Base-by-base conservation (phyloP, 2,329 filamentous ascomycete species). In the Colletotrichum brevisporum region DNA sequence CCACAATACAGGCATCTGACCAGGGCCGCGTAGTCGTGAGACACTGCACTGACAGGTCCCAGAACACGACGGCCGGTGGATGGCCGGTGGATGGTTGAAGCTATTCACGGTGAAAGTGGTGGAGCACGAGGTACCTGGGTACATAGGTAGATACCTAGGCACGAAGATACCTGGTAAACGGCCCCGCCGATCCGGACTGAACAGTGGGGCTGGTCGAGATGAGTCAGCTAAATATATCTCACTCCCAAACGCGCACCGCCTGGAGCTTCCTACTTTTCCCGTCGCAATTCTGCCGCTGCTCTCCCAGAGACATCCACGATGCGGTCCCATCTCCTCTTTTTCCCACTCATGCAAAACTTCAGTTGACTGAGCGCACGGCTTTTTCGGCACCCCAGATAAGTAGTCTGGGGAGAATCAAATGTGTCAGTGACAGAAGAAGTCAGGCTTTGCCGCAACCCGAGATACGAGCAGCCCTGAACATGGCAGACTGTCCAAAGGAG, bases 351-450 rank as follows among this genome's bases (percentile, higher is more conserved):
- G 50, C 10, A 43, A 45, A 18, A 47, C 54, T 68, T 55, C 48
- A 26, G 54, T 48, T 59, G 54, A 59, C 50, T 43, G 61, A 59
- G 65, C 65, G 53, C 60, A 64, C 47, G 65, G 65, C 60, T 59
- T 24, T 21, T 18, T 21, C 60, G 52, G 60, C 58, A 57, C n/a
- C 26, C 16, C 26, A 18, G 15, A 18, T 13, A 60, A 16, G 39
- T 21, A 12, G 13, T 15, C 13, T 13, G 27, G 27, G 10, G 27
- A 31, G 27, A 9, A 24, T 24, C 5, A 50, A 59, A 50, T 43
- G 12, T 43, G 41, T 31, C 27, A 31, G 27, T 31, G 27, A 31
- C 39, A 43, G 12, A 5, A 9, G 5, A 13, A 43, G 13, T 21
- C 21, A 21, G 21, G 21, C 21, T 24, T 24, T 24, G 41, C 4